phyloP scores from a whole-genome alignment of 371 early-diverging fungal genomes.

The Mortierella sp. region DNA sequence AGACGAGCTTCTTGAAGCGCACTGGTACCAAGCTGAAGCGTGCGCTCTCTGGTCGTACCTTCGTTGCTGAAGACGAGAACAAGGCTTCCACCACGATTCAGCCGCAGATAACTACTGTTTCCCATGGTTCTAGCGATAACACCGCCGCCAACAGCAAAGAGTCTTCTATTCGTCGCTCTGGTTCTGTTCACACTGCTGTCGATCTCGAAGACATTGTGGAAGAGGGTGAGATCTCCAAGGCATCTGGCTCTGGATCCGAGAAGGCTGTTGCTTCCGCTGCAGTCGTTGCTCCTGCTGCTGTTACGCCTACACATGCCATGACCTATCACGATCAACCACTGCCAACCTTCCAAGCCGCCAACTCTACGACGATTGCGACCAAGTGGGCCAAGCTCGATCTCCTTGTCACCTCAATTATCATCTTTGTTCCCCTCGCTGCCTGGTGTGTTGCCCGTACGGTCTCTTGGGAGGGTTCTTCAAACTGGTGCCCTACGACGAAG shows the following conservation, averaged over 20 bases:
- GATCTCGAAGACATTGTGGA: constrained; percentile 41
- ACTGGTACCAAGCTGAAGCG: constrained; percentile 48
- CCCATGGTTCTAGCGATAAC: not conserved
- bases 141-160: constrained; percentile 13
- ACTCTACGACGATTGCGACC: constrained; percentile 29
- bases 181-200: constrained; percentile 43
- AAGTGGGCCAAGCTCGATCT: constrained; percentile 48
- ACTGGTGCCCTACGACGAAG: constrained; percentile 41
- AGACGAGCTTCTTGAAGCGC: constrained; percentile 38
- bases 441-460: constrained; percentile 42
- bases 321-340: constrained; percentile 41
- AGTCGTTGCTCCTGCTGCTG: constrained; percentile 4
- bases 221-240: constrained; percentile 18
- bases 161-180: constrained; percentile 25
- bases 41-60: constrained; percentile 49
- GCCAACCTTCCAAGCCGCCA: constrained; percentile 47
- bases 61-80: constrained; percentile 44
- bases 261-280: not conserved
- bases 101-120: not conserved
- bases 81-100: not conserved
- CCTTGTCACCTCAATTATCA: constrained; percentile 23
- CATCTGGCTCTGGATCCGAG: not conserved
- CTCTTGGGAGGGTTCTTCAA: constrained; percentile 42
- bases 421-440: constrained; percentile 40
- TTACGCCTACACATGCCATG: constrained; percentile 33